Conservation (phyloP, 768 basidiomycete genomes). For the Chalciporus piperatus region DNA sequence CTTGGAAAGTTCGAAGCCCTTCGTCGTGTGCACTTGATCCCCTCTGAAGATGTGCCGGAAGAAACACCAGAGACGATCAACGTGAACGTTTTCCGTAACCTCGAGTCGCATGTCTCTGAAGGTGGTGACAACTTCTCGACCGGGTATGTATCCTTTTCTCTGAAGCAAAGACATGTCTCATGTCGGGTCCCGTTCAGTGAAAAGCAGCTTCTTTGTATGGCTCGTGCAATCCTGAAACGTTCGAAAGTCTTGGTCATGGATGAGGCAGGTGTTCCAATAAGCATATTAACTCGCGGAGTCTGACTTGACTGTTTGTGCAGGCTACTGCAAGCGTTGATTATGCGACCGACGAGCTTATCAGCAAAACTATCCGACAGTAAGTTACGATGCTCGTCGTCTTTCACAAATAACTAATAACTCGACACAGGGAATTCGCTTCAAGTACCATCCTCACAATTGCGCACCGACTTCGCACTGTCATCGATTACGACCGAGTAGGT, state of each 20-base stretch:
- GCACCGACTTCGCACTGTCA: slow-evolving; percentile 73
- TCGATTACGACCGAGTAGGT: slow-evolving; percentile 79
- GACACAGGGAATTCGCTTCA: slow-evolving; percentile 64
- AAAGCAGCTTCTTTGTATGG: slow-evolving; percentile 88
- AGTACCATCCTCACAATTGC: slow-evolving; percentile 85
- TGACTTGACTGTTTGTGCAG: slow-evolving; percentile 29
- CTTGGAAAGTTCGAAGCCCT: slow-evolving; percentile 68
- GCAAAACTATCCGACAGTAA: slow-evolving; percentile 77
- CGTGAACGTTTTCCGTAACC: slow-evolving; percentile 69
- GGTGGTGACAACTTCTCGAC: slow-evolving; percentile 90
- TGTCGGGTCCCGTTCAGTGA: slow-evolving; percentile 40
- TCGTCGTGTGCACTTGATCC: slow-evolving; percentile 80
- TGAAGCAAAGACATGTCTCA: slow-evolving; percentile 1
- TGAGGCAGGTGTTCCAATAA: slow-evolving; percentile 46
- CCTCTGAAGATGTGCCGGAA: slow-evolving; percentile 47
- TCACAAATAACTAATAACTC: background rate
- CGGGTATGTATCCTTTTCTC: slow-evolving; percentile 45
- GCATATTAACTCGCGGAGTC: background rate
- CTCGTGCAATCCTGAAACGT: slow-evolving; percentile 76
- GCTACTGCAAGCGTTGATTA: slow-evolving; percentile 80
- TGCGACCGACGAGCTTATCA: slow-evolving; percentile 84
- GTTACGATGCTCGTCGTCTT: slow-evolving; percentile 20
- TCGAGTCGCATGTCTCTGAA: slow-evolving; percentile 75
- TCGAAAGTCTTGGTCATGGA: slow-evolving; percentile 83
- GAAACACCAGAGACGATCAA: slow-evolving; percentile 48